Evolutionary conservation across 495 filamentous ascomycete species (phyloP).

Genomic region (Darksidea phi): DNA sequence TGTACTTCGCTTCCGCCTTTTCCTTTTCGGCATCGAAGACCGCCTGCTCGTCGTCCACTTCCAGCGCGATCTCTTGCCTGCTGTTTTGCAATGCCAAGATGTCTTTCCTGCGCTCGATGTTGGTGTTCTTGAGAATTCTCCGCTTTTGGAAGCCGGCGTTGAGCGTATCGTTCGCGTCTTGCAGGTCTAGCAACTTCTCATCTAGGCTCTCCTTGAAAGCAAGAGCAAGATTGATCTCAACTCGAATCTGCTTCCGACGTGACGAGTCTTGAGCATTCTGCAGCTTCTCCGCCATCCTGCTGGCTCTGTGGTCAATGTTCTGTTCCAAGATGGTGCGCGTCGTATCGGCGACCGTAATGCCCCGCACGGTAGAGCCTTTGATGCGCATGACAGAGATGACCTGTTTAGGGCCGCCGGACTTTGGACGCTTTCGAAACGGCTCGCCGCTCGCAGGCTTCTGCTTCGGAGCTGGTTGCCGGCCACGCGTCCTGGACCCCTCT

Average conservation of each 20-base stretch:
- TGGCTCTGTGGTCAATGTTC: background rate
- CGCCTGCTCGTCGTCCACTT: constrained; percentile 66
- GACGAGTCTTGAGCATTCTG: background rate
- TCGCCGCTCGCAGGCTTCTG: constrained; percentile 6
- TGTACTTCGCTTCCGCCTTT: background rate
- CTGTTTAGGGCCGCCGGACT: constrained; percentile 5
- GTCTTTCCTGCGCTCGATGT: constrained; percentile 61
- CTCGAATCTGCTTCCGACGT: background rate
- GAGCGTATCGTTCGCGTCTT: constrained; percentile 18
- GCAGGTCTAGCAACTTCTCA: constrained; percentile 17
- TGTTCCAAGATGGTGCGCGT: constrained; percentile 6
- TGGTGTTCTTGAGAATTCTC: constrained; percentile 62
- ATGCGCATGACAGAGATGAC: constrained; percentile 20
- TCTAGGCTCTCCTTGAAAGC: constrained; percentile 13
- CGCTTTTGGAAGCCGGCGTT: constrained; percentile 2
- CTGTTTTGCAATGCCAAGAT: constrained; percentile 63
- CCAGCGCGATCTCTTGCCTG: constrained; percentile 63
- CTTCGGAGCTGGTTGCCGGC: background rate
- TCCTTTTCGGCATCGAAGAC: constrained; percentile 53
- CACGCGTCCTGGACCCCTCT: background rate
- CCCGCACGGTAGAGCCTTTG: constrained; percentile 8
- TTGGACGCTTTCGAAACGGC: constrained; percentile 20
- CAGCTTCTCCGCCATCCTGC: background rate
- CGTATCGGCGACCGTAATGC: constrained; percentile 22
- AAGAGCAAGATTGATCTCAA: background rate